Evolutionary conservation across 2,329 filamentous ascomycete genomes (phyloP).

Genomic region (Cryphonectria parasitica): DNA sequence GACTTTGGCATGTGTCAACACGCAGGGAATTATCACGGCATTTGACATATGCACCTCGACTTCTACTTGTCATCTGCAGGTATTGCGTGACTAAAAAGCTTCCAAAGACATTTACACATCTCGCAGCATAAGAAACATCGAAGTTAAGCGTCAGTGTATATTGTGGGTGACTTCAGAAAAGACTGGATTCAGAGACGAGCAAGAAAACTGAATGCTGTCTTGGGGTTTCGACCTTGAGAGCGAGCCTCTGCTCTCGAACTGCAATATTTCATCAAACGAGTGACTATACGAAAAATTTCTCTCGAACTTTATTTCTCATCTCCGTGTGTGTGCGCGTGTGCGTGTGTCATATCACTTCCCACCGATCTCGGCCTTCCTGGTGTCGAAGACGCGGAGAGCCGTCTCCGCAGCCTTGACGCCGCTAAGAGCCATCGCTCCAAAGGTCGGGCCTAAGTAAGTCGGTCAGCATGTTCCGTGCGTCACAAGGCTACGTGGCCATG

Average conservation of each 20-base stretch:
- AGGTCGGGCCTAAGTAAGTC: constrained; percentile 64
- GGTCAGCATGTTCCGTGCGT: constrained; percentile 64
- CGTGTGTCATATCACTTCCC: constrained; percentile 49
- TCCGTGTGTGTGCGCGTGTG: not conserved
- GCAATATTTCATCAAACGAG: not conserved
- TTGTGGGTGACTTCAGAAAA: not conserved
- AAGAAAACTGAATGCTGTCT: not conserved
- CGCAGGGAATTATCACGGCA: not conserved
- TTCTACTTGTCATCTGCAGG: not conserved
- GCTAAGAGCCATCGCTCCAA: constrained; percentile 85
- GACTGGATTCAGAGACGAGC: not conserved
- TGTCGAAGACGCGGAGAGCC: constrained; percentile 75
- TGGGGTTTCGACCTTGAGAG: not conserved
- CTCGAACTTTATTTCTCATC: not conserved
- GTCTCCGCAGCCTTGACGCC: constrained; percentile 93
- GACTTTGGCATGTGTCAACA: not conserved
- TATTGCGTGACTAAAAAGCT: not conserved
- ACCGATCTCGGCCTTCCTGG: constrained; percentile 73
- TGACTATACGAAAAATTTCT: not conserved
- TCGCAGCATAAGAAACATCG: not conserved
- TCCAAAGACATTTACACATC: not conserved
- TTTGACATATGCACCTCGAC: not conserved
- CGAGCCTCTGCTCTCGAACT: not conserved
- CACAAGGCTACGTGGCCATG: constrained; percentile 84
- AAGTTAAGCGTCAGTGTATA: not conserved